Percentiles rank a stretch among this genome's conserved stretches.
phyloP scores from a whole-genome alignment of 164 flowering plant genomes.

The Macadamia integrifolia region DNA sequence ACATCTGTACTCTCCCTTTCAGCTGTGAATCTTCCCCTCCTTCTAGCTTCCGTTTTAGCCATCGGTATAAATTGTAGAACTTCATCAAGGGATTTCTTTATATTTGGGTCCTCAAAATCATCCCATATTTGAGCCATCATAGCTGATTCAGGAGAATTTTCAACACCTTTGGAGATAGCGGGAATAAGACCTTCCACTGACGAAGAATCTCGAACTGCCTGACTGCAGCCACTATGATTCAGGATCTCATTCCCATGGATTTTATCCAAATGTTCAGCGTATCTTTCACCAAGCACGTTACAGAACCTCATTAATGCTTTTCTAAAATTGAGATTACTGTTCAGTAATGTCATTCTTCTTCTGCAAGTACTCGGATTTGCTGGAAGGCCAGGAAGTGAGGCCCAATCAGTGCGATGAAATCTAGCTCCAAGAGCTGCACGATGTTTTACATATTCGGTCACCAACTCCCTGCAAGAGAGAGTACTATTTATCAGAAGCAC shows the following conservation, averaged over 20 bases:
- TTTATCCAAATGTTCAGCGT: slow-evolving; percentile 46
- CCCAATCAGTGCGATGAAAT: slow-evolving; percentile 63
- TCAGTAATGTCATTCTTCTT: slow-evolving; percentile 61
- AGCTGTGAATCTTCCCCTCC: slow-evolving; percentile 19
- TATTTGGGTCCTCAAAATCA: slow-evolving; percentile 54
- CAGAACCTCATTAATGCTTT: slow-evolving; percentile 66
- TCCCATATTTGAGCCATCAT: slow-evolving; percentile 49
- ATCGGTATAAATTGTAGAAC: slow-evolving; percentile 46
- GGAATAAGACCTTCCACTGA: slow-evolving; percentile 5
- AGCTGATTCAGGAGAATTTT: slow-evolving; percentile 18
- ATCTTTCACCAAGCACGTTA: slow-evolving; percentile 58
- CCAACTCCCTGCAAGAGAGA: slow-evolving; percentile 43
- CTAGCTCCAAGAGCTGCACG: slow-evolving; percentile 75
- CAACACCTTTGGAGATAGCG: slow-evolving; percentile 9
- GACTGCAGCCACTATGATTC: slow-evolving; percentile 14
- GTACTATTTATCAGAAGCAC: background rate
- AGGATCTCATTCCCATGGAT: slow-evolving; percentile 19
- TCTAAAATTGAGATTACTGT: slow-evolving; percentile 37
- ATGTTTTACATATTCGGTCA: slow-evolving; percentile 68
- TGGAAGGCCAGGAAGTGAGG: slow-evolving; percentile 63
- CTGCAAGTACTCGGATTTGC: slow-evolving; percentile 65
- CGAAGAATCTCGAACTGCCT: slow-evolving; percentile 12
- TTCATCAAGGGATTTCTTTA: slow-evolving; percentile 59
- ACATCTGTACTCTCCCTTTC: slow-evolving; percentile 26
- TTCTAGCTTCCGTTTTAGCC: slow-evolving; percentile 39